Evolutionary conservation across 768 basidiomycete species (phyloP).

Genomic region (Pholiota microspora): DNA sequence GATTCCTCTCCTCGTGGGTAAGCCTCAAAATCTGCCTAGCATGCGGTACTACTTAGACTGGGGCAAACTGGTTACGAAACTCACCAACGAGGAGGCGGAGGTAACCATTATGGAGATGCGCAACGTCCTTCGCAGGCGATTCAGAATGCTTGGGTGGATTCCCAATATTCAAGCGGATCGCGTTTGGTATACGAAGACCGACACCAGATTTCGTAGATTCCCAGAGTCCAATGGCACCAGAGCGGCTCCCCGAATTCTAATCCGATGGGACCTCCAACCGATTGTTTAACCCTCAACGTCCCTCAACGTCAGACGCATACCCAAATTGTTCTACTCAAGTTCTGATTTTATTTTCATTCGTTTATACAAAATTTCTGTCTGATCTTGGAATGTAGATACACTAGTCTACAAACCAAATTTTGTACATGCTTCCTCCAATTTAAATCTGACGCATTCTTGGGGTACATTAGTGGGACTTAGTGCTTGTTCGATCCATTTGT

Average conservation of each 20-base stretch:
- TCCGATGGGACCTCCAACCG: not conserved
- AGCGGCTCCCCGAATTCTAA: not conserved
- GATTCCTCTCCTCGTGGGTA: not conserved
- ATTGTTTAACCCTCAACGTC: no score
- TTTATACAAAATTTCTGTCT: no score
- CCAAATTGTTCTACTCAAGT: no score
- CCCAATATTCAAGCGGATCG: slow-evolving; percentile 9
- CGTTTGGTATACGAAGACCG: slow-evolving; percentile 8
- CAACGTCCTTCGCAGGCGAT: not conserved
- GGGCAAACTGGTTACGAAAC: not conserved
- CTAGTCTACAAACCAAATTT: no score
- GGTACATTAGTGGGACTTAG: no score
- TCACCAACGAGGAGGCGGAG: not conserved
- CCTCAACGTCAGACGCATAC: no score
- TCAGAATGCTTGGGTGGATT: slow-evolving; percentile 3
- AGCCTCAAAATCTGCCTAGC: slow-evolving; percentile 1
- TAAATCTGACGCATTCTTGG: no score
- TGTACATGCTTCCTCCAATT: no score
- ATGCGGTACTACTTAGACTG: not conserved
- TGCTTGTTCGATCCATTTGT: no score
- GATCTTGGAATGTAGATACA: not conserved
- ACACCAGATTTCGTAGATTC: not conserved
- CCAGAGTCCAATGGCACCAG: not conserved
- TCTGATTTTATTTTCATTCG: no score
- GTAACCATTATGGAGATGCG: not conserved